Percentiles rank a stretch among this genome's conserved stretches.
These are phyloP conservation scores for Sporothrix schenckii DNA, from an alignment of 2,329 filamentous ascomycete genomes.

Conservation along the genomic window DNA sequence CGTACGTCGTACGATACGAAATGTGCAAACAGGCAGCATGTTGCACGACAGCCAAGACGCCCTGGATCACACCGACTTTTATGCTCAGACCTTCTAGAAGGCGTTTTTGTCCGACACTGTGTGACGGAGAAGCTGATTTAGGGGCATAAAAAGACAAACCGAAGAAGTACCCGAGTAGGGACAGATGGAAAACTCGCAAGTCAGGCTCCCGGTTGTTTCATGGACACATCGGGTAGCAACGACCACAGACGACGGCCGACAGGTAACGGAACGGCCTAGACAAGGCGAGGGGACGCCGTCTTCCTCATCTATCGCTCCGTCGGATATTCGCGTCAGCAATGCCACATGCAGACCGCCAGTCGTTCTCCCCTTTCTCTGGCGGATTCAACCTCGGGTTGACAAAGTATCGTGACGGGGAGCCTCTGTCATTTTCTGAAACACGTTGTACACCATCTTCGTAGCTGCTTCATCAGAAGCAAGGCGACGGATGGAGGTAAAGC, in stretches of 20 bases:
- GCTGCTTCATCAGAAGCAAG: not conserved
- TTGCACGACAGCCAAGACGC: not conserved
- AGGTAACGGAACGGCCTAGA: conserved; percentile 2
- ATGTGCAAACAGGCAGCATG: not conserved
- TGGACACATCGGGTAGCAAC: conserved; percentile 12
- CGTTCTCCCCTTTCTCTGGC: too few relatives aligned
- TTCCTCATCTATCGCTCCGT: not conserved
- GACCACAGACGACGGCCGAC: not conserved
- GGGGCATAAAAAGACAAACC: not conserved
- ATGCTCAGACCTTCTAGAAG: not conserved
- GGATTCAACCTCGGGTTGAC: not conserved
- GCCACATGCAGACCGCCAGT: conserved; percentile 10
- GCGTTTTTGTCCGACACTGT: not conserved
- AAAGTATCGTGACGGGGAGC: not conserved
- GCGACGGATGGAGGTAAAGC: not conserved
- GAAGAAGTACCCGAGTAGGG: too few relatives aligned
- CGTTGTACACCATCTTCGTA: not conserved
- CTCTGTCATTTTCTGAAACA: not conserved
- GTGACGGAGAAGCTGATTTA: not conserved
- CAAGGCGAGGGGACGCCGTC: not conserved
- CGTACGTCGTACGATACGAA: not conserved
- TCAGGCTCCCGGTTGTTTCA: not conserved
- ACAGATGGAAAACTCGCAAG: not conserved
- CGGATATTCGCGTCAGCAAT: not conserved
- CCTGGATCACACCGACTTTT: conserved; percentile 19